A percentile compares a stretch with the other conserved stretches of the same genome.
Conservation (phyloP, 129 eudicot genomes). For the Saussurea involucrata region DNA sequence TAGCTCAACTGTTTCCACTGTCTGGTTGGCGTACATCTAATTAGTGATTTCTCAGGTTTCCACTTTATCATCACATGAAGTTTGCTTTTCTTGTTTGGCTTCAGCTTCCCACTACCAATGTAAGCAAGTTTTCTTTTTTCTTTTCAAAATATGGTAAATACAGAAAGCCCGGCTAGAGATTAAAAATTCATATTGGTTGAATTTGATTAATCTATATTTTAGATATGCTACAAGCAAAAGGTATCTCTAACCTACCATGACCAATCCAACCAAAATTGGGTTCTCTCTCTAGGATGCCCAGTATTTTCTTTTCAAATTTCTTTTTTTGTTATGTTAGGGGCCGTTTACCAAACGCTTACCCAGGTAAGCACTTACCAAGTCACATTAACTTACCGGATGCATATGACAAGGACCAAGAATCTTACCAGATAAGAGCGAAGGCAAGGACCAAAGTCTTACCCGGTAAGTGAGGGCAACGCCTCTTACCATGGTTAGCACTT, state of each 20-base stretch:
- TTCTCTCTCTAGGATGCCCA: background rate
- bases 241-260: background rate
- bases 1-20: background rate
- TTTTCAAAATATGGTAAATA: background rate
- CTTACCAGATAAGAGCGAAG: too few species aligned
- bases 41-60: constrained; percentile 55
- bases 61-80: constrained; percentile 82
- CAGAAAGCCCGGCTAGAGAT: background rate
- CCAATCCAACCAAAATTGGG: background rate
- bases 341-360: too few species aligned
- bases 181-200: background rate
- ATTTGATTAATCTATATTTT: background rate
- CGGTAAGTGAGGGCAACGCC: too few species aligned
- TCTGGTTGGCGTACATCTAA: background rate
- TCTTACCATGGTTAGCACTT: too few species aligned
- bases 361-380: too few species aligned
- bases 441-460: too few species aligned
- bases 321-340: background rate
- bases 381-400: too few species aligned
- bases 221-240: background rate
- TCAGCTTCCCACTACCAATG: constrained; percentile 78
- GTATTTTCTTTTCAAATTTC: background rate
- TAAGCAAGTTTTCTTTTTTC: constrained; percentile 24
- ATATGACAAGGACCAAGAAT: too few species aligned
- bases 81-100: constrained; percentile 97